These are phyloP conservation scores for Taxillus chinensis DNA, from an alignment of 164 flowering plant genomes.

Conservation along the genomic window DNA sequence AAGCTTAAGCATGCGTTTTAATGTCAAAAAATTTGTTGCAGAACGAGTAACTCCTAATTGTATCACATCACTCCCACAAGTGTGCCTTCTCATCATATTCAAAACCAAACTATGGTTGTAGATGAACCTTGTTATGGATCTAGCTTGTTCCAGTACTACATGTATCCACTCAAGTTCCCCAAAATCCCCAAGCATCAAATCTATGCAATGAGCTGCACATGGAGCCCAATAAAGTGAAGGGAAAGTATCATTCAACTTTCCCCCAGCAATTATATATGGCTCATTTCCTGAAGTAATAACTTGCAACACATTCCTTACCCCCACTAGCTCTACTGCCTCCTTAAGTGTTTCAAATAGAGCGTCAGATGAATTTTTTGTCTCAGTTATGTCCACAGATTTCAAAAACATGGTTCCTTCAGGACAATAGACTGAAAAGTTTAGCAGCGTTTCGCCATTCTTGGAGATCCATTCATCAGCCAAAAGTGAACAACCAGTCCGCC, in stretches of 20 bases:
- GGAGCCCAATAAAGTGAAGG: constrained; percentile 71
- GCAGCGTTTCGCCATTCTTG: constrained; percentile 33
- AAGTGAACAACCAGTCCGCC: constrained; percentile 68
- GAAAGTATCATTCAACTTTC: constrained; percentile 42
- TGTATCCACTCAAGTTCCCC: constrained; percentile 50
- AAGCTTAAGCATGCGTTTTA: constrained; percentile 50
- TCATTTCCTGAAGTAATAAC: constrained; percentile 57
- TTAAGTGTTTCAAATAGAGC: constrained; percentile 50
- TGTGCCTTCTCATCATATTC: constrained; percentile 57
- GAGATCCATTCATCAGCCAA: constrained; percentile 56
- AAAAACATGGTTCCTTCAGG: constrained; percentile 73
- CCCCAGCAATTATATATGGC: constrained; percentile 45
- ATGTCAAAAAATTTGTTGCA: constrained; percentile 52
- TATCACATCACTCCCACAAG: constrained; percentile 63
- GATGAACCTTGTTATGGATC: constrained; percentile 55
- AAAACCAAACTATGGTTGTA: constrained; percentile 49
- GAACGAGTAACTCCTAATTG: constrained; percentile 31
- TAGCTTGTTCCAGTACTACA: constrained; percentile 45
- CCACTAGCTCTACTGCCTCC: constrained; percentile 79
- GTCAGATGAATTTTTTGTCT: constrained; percentile 35
- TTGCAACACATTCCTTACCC: constrained; percentile 61
- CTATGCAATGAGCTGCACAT: constrained; percentile 54
- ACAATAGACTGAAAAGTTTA: constrained; percentile 51
- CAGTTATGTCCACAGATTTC: constrained; percentile 57
- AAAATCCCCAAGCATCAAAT: constrained; percentile 70